phyloP scores from a whole-genome alignment of 2,329 filamentous ascomycete genomes.

The Colletotrichum ledebouriae region DNA sequence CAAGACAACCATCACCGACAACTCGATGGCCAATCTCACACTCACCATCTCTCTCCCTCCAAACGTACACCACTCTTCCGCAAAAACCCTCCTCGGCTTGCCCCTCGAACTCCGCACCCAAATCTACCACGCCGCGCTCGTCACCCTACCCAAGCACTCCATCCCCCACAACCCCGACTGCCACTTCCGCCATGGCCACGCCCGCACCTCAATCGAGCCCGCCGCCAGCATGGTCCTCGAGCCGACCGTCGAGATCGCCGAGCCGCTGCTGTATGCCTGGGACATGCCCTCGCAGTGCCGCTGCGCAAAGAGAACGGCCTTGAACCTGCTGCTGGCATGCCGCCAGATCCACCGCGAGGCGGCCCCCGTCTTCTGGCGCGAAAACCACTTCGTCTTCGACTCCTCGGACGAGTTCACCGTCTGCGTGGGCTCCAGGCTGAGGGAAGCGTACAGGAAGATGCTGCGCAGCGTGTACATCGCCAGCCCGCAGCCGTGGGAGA shows the following conservation, averaged over 20 bases:
- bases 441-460: slow-evolving; percentile 17
- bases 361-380: slow-evolving; percentile 31
- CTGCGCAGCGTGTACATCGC: slow-evolving; percentile 26
- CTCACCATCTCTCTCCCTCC: slow-evolving; percentile 20
- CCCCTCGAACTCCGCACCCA: slow-evolving; percentile 35
- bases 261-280: background rate
- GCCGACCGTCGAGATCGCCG: background rate
- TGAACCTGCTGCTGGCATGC: slow-evolving; percentile 28
- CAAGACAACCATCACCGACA: background rate
- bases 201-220: slow-evolving; percentile 28
- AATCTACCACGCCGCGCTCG: slow-evolving; percentile 29
- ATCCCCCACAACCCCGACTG: slow-evolving; percentile 16
- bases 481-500: background rate
- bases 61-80: slow-evolving; percentile 24
- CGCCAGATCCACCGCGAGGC: slow-evolving; percentile 32
- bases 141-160: slow-evolving; percentile 19
- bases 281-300: slow-evolving; percentile 8
- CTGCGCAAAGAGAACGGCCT: slow-evolving; percentile 20
- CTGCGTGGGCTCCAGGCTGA: slow-evolving; percentile 24
- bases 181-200: slow-evolving; percentile 33
- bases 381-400: slow-evolving; percentile 32
- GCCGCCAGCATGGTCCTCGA: slow-evolving; percentile 28
- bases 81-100: slow-evolving; percentile 34
- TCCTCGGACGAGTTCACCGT: slow-evolving; percentile 29
- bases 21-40: background rate